Conservation (phyloP, 2,329 filamentous ascomycete species). For the Neoarthrinium moseri region DNA sequence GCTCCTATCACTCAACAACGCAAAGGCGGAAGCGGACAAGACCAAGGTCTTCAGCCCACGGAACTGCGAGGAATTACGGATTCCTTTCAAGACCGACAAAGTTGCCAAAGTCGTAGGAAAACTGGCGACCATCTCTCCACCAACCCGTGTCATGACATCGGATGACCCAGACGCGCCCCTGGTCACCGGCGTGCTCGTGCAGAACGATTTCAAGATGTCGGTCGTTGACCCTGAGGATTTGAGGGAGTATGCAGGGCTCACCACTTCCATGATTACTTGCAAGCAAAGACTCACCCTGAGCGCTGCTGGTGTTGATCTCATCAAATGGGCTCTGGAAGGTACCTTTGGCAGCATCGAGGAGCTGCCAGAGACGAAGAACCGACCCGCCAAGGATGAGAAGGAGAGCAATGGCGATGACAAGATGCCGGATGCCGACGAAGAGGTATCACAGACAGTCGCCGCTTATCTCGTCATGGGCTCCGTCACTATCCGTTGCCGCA, state of each 20-base stretch:
- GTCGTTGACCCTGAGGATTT: conserved; percentile 97
- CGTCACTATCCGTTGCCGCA: conserved; percentile 75
- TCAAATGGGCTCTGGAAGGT: conserved; percentile 90
- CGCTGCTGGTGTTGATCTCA: conserved; percentile 85
- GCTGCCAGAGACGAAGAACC: conserved; percentile 52
- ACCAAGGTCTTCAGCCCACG: conserved; percentile 91
- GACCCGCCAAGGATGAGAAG: conserved; percentile 36
- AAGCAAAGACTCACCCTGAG: conserved; percentile 86
- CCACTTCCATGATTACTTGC: conserved; percentile 90
- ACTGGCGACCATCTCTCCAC: conserved; percentile 77
- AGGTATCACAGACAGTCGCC: conserved; percentile 53
- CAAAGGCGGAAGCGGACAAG: conserved; percentile 73
- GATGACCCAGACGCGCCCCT: conserved; percentile 45
- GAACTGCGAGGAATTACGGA: conserved; percentile 92
- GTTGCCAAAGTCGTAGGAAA: conserved; percentile 94
- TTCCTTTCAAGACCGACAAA: conserved; percentile 95
- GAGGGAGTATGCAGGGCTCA: conserved; percentile 93
- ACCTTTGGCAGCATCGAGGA: conserved; percentile 87
- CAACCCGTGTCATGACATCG: conserved; percentile 36
- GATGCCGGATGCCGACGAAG: conserved; percentile 63
- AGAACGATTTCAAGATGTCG: conserved; percentile 96
- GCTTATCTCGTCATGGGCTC: conserved; percentile 84
- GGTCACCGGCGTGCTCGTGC: conserved; percentile 87
- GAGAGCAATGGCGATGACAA: conserved; percentile 30
- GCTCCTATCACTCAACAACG: conserved; percentile 84